These are phyloP conservation scores for Oenanthe javanica DNA, from an alignment of 140 eudicot species.

Conservation along the genomic window DNA sequence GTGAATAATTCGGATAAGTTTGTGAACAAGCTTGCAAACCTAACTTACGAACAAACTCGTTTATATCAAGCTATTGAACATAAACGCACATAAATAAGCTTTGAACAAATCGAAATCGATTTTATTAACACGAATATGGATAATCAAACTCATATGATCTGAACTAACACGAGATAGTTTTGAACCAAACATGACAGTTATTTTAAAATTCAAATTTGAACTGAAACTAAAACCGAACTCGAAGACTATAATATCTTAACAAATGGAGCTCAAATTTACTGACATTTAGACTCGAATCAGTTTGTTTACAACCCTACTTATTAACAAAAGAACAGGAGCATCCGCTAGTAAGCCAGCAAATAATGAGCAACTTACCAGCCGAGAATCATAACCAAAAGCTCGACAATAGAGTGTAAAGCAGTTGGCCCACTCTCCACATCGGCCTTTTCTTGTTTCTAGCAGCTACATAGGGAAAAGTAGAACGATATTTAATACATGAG, in stretches of 20 bases:
- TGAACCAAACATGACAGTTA: background rate
- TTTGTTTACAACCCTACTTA: background rate
- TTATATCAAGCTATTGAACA: background rate
- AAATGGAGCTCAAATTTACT: background rate
- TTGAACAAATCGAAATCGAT: background rate
- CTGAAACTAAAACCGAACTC: background rate
- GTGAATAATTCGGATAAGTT: background rate
- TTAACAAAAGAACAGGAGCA: background rate
- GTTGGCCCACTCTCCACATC: slow-evolving; percentile 99
- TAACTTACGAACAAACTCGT: background rate
- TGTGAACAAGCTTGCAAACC: too few relatives aligned
- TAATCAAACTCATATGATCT: background rate
- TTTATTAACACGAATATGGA: background rate
- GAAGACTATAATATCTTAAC: background rate
- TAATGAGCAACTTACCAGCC: slow-evolving; percentile 52
- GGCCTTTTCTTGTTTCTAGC: slow-evolving; percentile 92
- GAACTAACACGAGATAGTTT: background rate
- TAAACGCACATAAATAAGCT: background rate
- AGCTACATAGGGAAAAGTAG: slow-evolving; percentile 44
- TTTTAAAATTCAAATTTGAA: background rate
- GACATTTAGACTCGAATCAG: background rate
- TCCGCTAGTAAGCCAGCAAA: background rate
- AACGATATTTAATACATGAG: slow-evolving; percentile 3
- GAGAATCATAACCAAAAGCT: slow-evolving; percentile 85
- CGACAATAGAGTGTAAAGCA: slow-evolving; percentile 95